phyloP scores from a whole-genome alignment of 805 yeast genomes.

The Yarrowia sp. region DNA sequence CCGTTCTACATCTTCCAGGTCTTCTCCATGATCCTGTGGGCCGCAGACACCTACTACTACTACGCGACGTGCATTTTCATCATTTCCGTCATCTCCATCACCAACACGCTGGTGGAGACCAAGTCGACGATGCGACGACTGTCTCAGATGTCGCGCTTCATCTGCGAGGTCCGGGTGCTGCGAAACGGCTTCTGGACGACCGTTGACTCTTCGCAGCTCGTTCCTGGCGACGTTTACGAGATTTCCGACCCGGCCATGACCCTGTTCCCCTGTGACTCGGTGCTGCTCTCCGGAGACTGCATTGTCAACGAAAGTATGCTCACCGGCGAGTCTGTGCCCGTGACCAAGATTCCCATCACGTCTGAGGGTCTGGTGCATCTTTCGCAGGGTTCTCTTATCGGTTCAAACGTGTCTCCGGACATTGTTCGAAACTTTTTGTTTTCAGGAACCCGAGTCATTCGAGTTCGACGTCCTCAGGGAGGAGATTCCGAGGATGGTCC shows the following conservation, averaged over 20 bases:
- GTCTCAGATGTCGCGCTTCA: constrained; percentile 72
- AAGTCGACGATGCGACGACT: constrained; percentile 73
- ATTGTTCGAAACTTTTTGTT: constrained; percentile 79
- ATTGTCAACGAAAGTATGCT: constrained; percentile 98
- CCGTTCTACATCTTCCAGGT: constrained; percentile 96
- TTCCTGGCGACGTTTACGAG: constrained; percentile 96
- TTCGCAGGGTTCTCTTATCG: constrained; percentile 49
- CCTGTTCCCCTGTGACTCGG: constrained; percentile 85
- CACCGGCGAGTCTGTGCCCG: constrained; percentile 98
- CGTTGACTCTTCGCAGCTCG: constrained; percentile 74
- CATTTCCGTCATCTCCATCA: constrained; percentile 81
- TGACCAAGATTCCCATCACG: constrained; percentile 74
- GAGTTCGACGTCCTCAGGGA: constrained; percentile 71
- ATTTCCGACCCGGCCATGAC: constrained; percentile 81
- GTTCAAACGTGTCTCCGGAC: constrained; percentile 64
- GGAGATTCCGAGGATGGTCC: constrained; percentile 61
- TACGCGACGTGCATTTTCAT: constrained; percentile 91
- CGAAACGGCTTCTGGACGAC: constrained; percentile 94
- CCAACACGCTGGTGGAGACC: constrained; percentile 86
- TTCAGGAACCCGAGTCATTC: constrained; percentile 86
- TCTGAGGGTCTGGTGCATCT: constrained; percentile 60
- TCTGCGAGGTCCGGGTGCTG: constrained; percentile 86
- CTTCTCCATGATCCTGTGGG: constrained; percentile 90
- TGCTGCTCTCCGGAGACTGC: constrained; percentile 88
- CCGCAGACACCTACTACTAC: constrained; percentile 88